A percentile compares a stretch with the other conserved stretches of the same genome.
phyloP scores from a whole-genome alignment of 257 asterid species.

The Craterostigma plantagineum region DNA sequence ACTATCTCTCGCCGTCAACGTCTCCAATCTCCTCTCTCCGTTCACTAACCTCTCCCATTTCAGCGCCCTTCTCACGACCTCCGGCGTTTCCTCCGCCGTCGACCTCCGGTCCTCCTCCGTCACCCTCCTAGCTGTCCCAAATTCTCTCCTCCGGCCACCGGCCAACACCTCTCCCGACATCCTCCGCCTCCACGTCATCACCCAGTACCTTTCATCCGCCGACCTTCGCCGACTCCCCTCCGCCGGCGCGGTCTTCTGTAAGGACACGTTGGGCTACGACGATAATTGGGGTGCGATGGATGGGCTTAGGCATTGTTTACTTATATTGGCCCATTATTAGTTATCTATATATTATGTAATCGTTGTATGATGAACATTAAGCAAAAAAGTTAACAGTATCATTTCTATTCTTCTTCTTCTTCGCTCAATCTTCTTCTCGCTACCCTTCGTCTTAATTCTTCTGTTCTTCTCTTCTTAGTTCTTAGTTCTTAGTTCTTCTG shows the following conservation, averaged over 20 bases:
- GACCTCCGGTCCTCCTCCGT: conserved; percentile 35
- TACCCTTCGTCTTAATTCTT: no score
- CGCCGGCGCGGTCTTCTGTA: conserved; percentile 32
- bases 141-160: conserved; percentile 26
- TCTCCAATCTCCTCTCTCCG: conserved; percentile 35
- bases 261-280: no score
- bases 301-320: no score
- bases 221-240: conserved; percentile 52
- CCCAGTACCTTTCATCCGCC: conserved; percentile 41
- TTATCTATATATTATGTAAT: no score
- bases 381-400: no score
- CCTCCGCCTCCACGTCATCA: conserved; percentile 76
- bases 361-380: no score
- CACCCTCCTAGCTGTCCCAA: conserved; percentile 61
- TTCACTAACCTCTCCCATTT: conserved; percentile 49
- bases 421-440: no score
- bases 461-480: no score
- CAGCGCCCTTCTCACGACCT: conserved; percentile 39
- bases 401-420: no score
- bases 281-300: no score
- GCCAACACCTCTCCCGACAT: conserved; percentile 41
- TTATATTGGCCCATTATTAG: no score
- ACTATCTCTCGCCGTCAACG: conserved; percentile 10
- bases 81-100: conserved; percentile 46
- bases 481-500: no score